Conservation (phyloP, 768 basidiomycete species). For the Tylopilus felleus region DNA sequence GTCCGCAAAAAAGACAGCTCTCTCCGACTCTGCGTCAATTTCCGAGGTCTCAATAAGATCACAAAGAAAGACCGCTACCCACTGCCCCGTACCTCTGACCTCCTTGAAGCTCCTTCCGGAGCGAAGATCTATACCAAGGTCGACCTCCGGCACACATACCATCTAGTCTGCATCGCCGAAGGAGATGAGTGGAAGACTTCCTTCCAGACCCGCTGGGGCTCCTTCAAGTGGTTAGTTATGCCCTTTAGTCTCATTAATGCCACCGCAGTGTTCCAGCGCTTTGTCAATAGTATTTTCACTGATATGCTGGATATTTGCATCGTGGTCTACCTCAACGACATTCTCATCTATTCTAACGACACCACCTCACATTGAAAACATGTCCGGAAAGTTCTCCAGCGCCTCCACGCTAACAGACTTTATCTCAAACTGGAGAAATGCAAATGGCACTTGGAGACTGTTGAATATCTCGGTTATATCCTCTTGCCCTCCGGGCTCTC, state of each 20-base stretch:
- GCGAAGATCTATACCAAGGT: neutral
- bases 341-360: neutral
- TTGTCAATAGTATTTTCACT: neutral
- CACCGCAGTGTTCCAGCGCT: neutral
- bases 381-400: neutral
- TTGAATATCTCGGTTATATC: neutral
- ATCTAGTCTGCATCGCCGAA: neutral
- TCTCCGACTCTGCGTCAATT: neutral
- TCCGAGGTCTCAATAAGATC: neutral
- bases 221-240: neutral
- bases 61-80: neutral
- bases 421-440: neutral
- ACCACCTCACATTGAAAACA: neutral
- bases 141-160: neutral
- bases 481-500: neutral
- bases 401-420: neutral
- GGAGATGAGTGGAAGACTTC: neutral
- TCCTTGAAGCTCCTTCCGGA: neutral
- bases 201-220: neutral
- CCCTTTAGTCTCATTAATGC: neutral
- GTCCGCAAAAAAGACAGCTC: neutral
- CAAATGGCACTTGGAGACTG: neutral
- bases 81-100: neutral
- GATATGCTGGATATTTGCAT: neutral
- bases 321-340: neutral